Base-by-base conservation (phyloP, 2,329 filamentous ascomycete genomes). In the Onygenales sp. region DNA sequence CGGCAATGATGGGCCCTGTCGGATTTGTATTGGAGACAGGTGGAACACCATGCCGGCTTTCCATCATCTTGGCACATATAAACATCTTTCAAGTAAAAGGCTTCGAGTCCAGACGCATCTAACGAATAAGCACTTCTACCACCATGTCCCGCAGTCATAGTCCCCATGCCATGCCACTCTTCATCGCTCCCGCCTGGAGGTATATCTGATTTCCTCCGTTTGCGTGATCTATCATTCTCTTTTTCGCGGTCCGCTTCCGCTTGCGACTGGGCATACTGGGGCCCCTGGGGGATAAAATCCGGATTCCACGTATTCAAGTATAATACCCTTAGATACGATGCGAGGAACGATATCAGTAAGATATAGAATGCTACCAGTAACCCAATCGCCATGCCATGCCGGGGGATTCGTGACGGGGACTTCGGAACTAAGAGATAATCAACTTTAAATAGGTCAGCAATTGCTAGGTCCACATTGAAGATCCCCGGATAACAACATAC, bases 1-100 rank as follows among this genome's bases (percentile, higher is more conserved):
- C 84, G 84, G 64, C 87, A 94, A 69, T 97, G 92, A 66, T 95
- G 90, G 2, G 86, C 81, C 3, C 92, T 80, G 64, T 96, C 92
- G 0, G 87, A 84, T 69, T 96, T 97, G 82, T 87, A 95, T 59
- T 86, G 88, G 53, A 81, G 81, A 67, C 92, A 98, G 51, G 82
- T 80, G 3, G 84, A 84, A 71, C 92, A 98, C 83, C 89, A 97
- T 35, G 83, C 81, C 0, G 92, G 92, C n/a, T 85, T 77, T 0
- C 93, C 93, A 61, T 93, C 87, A 10, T 77, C 75, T 62, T 94
- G 86, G 69, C 89, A 96, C 2, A 89, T 78, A 66, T 94, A 97
- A 1, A 88, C 81, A 60, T 95, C 85, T 65, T 86, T 88, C 58
- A 79, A 85, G 64, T 93, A 94, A 65, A 94, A 95, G 3, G 75